Base-by-base conservation (phyloP, 495 filamentous ascomycete species). In the Lichina pygmaea region DNA sequence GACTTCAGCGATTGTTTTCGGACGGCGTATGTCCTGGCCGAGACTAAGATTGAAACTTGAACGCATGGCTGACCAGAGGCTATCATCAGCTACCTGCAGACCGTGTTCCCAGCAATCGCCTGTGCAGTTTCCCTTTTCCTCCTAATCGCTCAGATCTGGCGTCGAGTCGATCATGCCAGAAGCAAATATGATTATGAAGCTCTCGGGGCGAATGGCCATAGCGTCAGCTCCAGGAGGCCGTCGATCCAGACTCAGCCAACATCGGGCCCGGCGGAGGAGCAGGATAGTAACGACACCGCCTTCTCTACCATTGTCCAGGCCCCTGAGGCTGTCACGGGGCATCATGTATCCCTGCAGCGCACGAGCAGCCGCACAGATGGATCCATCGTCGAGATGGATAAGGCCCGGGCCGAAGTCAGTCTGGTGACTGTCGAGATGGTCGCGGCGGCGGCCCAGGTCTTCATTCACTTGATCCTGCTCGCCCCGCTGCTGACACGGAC, bases 1-100 rank as follows among this genome's bases (percentile, higher is more conserved):
- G 91, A 97, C 61, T 78, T 97, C 56, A 78, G 79, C 9, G 62
- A 57, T 44, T 95, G 91, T 61, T 86, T 97, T 56, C 77, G 83
- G 55, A 72, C 70, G 64, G 83, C 91, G 86, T 93, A 61, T 60
- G 80, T 62, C 3, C 15, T 36, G 24, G 24, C 24, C 24, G 2
- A 24, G 24, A 24, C 24, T 4, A 4, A 24, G 24, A 24, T 24
- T 24, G 24, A 24, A 24, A 24, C 4, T 4, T 24, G 24, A 24
- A 24, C 24, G 4, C 24, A 24, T 24, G 24, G 24, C 24, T 24
- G 24, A 24, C 24, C 24, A 24, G 24, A 24, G 24, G 24, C 24
- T 24, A 4, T 4, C 2, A 24, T 24, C 24, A 95, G 86, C 57
- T 82, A 81, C 56, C 71, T 99, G 39, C 78, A 83, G 61, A 71